These are phyloP conservation scores for Juglanconis juglandina DNA, from an alignment of 2,329 filamentous ascomycete species.

Conservation along the genomic window DNA sequence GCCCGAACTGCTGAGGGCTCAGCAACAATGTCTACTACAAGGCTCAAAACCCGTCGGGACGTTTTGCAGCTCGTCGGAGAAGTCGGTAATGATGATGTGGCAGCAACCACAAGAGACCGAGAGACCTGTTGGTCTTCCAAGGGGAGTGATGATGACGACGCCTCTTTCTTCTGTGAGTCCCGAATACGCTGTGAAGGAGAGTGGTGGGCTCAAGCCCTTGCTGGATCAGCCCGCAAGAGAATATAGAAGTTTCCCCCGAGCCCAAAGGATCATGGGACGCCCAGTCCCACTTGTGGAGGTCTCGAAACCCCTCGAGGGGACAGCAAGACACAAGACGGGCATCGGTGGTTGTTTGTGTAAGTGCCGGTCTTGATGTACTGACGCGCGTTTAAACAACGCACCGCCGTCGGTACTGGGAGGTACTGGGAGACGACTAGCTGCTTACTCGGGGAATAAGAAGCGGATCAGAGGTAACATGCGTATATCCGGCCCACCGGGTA, in stretches of 20 bases:
- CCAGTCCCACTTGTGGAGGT: background rate
- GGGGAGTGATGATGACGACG: background rate
- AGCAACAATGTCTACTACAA: too few species aligned
- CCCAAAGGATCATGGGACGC: background rate
- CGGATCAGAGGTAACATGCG: background rate
- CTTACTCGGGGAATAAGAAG: background rate
- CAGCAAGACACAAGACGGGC: background rate
- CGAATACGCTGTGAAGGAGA: background rate
- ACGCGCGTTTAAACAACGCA: slow-evolving; percentile 15
- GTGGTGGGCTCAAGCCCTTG: background rate
- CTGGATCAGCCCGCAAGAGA: background rate
- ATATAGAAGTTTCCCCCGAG: background rate
- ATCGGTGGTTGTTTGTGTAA: slow-evolving; percentile 11
- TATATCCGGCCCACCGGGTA: background rate
- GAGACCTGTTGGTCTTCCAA: background rate
- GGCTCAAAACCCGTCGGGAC: too few species aligned
- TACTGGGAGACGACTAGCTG: background rate
- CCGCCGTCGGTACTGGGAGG: background rate
- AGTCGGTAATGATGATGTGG: background rate
- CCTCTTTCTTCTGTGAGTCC: background rate
- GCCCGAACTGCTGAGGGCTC: too few species aligned
- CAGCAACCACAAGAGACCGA: background rate
- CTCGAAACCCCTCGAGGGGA: background rate
- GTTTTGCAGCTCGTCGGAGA: too few species aligned
- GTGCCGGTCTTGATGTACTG: slow-evolving; percentile 13